Evolutionary conservation across 495 filamentous ascomycete genomes (phyloP), one percentile per base, ranked within the genome.

Genomic region (Penicillium maclennaniae): DNA sequence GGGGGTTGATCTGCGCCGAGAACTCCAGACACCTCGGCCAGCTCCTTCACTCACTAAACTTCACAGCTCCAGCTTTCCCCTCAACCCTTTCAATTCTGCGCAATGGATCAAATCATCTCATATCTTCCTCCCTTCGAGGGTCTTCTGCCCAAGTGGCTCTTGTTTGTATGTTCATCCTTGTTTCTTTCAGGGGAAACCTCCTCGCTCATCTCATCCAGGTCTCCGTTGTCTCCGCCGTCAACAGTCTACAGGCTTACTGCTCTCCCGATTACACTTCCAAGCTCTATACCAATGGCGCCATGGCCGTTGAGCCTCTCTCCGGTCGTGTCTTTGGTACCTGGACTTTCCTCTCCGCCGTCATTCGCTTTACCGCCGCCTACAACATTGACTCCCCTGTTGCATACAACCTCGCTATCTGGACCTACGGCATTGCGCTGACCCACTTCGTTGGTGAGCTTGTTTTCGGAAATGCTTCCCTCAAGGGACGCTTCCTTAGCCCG

Each of bases 261-360:
- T 92, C 89, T 4, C 70, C 87, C 8, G 68, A 79, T 62, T 90
- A 86, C 69, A 89, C 90, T 9, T 79, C 79, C 2, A 84, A 87
- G 60, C 81, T 97, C 60, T 97, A 96, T 66, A 73, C 75, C 28
- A 76, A 77, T 48, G 70, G 74, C 62, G 74, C 56, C 60, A 69
- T 69, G 47, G 72, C 55, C 67, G 79, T 69, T 10, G 72, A 68
- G 31, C 77, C 85, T 5, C 83, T 97, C 34, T 86, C 86, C 21
- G 83, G 87, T 6, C 87, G 93, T 47, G 81, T 88, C 9, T 97
- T 97, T 66, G 95, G 90, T 39, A 95, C 90, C 51, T 99, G 91
- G 83, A 97, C 92, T 0, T 79, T 92, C 56, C 67, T 96, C 45
- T 80, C 85, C 12, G 74, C 81, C 31, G 69, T 96, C 31, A 77